Evolutionary conservation across 306 rosid species (phyloP).

Genomic region (Castanopsis chinensis): DNA sequence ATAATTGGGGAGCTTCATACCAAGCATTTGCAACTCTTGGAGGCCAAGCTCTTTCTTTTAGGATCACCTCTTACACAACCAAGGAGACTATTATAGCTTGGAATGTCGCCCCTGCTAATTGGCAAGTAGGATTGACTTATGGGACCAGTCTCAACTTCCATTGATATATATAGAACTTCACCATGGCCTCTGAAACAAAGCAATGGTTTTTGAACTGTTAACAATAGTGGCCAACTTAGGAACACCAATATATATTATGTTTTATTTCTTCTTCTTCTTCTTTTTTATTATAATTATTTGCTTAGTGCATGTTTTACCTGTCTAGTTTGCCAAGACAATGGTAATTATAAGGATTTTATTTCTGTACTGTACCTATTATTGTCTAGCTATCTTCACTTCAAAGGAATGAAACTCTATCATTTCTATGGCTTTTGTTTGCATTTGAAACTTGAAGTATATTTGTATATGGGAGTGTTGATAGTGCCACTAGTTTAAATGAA

Average conservation of each 20-base stretch:
- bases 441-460: no score
- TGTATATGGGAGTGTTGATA: no score
- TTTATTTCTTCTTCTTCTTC: neutral
- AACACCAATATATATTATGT: neutral
- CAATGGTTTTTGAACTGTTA: neutral
- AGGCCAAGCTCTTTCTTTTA: slow-evolving; percentile 83
- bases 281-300: neutral
- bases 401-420: no score
- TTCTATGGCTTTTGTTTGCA: no score
- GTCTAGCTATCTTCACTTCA: no score
- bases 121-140: slow-evolving; percentile 66
- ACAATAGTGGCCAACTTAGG: neutral
- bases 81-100: slow-evolving; percentile 53
- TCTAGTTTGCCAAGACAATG: no score
- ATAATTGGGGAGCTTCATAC: slow-evolving; percentile 95
- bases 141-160: slow-evolving; percentile 51
- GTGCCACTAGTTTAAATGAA: no score
- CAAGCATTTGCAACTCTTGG: slow-evolving; percentile 73
- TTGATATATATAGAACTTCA: slow-evolving; percentile 13
- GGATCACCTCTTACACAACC: slow-evolving; percentile 65
- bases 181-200: neutral
- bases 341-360: no score
- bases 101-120: slow-evolving; percentile 71
- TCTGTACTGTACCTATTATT: no score
- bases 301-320: neutral